These are phyloP conservation scores for Rosa chinensis DNA, from an alignment of 306 rosid genomes.

Conservation along the genomic window DNA sequence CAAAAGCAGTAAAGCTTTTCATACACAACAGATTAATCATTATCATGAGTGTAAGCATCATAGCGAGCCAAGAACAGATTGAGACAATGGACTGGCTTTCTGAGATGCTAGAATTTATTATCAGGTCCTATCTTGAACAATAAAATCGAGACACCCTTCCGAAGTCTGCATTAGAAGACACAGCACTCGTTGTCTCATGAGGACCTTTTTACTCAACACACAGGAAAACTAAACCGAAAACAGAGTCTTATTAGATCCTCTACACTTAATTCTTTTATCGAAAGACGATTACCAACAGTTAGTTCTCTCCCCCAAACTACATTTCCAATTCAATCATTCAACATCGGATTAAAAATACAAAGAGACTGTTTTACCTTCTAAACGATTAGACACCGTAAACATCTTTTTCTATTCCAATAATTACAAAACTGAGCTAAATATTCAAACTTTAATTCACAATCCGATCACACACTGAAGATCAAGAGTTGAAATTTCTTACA, in stretches of 20 bases:
- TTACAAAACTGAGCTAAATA: neutral
- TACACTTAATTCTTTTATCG: no score
- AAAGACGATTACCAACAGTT: no score
- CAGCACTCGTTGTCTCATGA: neutral
- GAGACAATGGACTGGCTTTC: constrained; percentile 2
- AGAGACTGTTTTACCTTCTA: neutral
- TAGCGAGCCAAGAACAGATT: constrained; percentile 11
- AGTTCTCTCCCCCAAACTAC: neutral
- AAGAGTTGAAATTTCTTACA: constrained; percentile 36
- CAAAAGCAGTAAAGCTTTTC: neutral
- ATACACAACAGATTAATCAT: neutral
- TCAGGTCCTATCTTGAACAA: neutral
- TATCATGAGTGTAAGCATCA: neutral
- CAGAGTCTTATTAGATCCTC: no score
- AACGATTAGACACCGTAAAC: neutral
- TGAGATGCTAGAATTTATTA: neutral
- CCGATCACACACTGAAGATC: neutral
- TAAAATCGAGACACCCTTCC: constrained; percentile 1
- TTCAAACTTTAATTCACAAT: neutral
- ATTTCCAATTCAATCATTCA: neutral
- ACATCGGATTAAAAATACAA: neutral
- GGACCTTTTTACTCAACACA: neutral
- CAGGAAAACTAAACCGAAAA: no score
- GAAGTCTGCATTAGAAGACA: neutral
- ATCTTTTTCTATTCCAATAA: neutral